Percentiles rank a stretch among this genome's conserved stretches.
phyloP scores from a whole-genome alignment of 257 asterid species.

The Salvia splendens region DNA sequence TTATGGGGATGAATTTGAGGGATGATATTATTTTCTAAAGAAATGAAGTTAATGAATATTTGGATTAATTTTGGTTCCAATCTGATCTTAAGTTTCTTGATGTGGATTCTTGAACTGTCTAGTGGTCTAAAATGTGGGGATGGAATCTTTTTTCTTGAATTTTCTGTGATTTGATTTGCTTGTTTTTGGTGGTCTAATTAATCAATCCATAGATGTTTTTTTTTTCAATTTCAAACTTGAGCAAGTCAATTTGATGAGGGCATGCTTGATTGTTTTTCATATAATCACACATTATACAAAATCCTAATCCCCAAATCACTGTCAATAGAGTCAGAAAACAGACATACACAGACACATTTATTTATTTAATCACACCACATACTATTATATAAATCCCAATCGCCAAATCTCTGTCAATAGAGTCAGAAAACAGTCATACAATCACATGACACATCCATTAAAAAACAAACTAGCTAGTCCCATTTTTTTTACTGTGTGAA shows the following conservation, averaged over 20 bases:
- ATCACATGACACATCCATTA: not conserved
- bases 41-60: too few relatives aligned
- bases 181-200: not conserved
- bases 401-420: constrained; percentile 30
- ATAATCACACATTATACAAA: too few relatives aligned
- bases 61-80: too few relatives aligned
- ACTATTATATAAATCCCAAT: too few relatives aligned
- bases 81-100: too few relatives aligned
- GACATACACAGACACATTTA: not conserved
- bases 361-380: constrained; percentile 13
- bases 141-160: not conserved
- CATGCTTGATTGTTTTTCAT: too few relatives aligned
- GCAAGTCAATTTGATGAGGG: not conserved
- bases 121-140: constrained; percentile 5
- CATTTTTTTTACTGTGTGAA: not conserved
- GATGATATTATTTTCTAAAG: too few relatives aligned
- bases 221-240: constrained; percentile 29
- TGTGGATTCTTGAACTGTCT: too few relatives aligned
- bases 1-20: too few relatives aligned
- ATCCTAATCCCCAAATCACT: too few relatives aligned
- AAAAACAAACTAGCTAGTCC: too few relatives aligned
- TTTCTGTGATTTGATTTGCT: not conserved
- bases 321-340: too few relatives aligned
- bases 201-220: not conserved
- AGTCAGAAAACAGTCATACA: constrained; percentile 16